Conservation (phyloP, 1,284 basidiomycete genomes). For the Puccinia triticina region DNA sequence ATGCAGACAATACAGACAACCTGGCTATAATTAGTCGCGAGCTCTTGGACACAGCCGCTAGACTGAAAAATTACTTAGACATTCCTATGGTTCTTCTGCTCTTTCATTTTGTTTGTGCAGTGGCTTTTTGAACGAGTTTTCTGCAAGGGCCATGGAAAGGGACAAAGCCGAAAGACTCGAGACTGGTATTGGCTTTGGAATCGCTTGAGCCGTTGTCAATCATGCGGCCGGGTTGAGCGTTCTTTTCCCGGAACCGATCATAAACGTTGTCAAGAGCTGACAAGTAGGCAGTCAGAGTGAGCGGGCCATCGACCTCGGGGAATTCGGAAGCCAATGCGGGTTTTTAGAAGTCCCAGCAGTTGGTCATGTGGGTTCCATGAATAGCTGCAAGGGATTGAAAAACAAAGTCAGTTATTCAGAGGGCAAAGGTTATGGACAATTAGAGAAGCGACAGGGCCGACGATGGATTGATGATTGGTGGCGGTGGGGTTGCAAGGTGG, state of each 20-base stretch:
- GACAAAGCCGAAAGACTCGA: constrained; percentile 62
- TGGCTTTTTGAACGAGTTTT: constrained; percentile 96
- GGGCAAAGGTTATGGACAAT: too few species aligned
- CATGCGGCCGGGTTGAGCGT: constrained; percentile 61
- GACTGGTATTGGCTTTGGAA: constrained; percentile 54
- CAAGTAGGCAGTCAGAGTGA: constrained; percentile 93
- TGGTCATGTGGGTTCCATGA: constrained; percentile 96
- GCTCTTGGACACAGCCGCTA: too few species aligned
- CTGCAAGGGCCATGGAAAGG: constrained; percentile 75
- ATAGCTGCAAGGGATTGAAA: constrained; percentile 67
- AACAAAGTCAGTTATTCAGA: background rate
- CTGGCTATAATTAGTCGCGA: too few species aligned
- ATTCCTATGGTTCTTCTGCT: too few species aligned
- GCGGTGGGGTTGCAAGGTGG: too few species aligned
- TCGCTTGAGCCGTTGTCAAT: constrained; percentile 40
- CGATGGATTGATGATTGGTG: too few species aligned
- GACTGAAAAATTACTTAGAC: too few species aligned
- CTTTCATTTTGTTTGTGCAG: constrained; percentile 68
- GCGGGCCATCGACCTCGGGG: constrained; percentile 94
- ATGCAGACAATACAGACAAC: too few species aligned
- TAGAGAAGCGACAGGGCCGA: too few species aligned
- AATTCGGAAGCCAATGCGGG: constrained; percentile 89
- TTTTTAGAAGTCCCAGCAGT: constrained; percentile 98
- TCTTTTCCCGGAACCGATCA: constrained; percentile 81
- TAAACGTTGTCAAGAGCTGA: constrained; percentile 91